phyloP scores from a whole-genome alignment of 2,329 filamentous ascomycete genomes.

The Furcasterigmium sp. region DNA sequence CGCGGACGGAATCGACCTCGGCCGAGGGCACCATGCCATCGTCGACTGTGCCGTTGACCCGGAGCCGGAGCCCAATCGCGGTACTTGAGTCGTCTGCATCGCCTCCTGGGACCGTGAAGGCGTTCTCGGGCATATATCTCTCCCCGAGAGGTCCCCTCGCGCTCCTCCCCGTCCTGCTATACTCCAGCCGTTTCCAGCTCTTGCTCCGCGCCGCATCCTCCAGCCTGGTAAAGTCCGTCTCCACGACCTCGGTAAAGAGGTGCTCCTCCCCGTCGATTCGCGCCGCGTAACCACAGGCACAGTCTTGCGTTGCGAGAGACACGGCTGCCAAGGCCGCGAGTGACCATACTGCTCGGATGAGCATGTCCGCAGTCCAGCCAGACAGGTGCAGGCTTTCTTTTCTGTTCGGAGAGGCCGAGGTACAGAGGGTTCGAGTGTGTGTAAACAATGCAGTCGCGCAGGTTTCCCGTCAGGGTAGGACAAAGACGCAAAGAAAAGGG shows the following conservation, averaged over 20 bases:
- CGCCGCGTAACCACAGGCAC: constrained; percentile 68
- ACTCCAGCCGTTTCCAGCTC: constrained; percentile 64
- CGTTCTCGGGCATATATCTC: constrained; percentile 51
- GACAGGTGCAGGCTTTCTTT: too few relatives aligned
- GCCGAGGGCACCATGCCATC: constrained; percentile 53
- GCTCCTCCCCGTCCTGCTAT: constrained; percentile 54
- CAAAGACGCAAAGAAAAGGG: too few relatives aligned
- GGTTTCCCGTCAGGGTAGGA: too few relatives aligned
- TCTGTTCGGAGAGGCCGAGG: too few relatives aligned
- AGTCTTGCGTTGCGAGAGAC: constrained; percentile 28
- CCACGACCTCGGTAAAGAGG: constrained; percentile 64
- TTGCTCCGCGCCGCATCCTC: constrained; percentile 41
- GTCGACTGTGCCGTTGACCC: constrained; percentile 39
- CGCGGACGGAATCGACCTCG: constrained; percentile 56
- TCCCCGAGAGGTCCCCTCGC: constrained; percentile 64
- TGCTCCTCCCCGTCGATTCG: constrained; percentile 32
- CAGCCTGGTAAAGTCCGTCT: constrained; percentile 65
- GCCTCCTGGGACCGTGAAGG: constrained; percentile 45
- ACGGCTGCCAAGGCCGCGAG: too few relatives aligned
- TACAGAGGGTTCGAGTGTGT: too few relatives aligned
- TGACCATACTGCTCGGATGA: too few relatives aligned
- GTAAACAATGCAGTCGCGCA: too few relatives aligned
- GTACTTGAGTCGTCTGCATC: constrained; percentile 28
- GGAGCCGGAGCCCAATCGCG: constrained; percentile 51
- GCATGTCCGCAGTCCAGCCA: too few relatives aligned